phyloP scores from a whole-genome alignment of 1,139 yeast species.

The Nadsonia commutata region DNA sequence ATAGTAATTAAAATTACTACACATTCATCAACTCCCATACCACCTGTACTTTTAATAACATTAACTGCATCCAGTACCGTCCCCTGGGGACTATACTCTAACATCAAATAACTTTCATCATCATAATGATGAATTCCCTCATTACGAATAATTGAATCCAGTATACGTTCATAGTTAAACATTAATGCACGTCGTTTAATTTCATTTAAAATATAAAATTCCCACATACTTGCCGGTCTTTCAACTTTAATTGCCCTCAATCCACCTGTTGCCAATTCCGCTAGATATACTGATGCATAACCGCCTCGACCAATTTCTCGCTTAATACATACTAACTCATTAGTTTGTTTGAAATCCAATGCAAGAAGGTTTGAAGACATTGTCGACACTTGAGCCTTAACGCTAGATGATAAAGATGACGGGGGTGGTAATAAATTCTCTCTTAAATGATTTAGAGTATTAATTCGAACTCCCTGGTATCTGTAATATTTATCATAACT shows the following conservation, averaged over 20 bases:
- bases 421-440: too few relatives aligned
- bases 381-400: neutral
- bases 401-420: neutral
- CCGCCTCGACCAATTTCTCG: constrained; percentile 68
- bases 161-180: constrained; percentile 16
- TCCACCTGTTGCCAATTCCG: constrained; percentile 39
- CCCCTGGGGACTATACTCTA: constrained; percentile 62
- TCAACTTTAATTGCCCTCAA: constrained; percentile 62
- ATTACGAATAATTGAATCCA: constrained; percentile 35
- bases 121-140: constrained; percentile 40
- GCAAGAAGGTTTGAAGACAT: constrained; percentile 3
- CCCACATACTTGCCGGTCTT: constrained; percentile 65
- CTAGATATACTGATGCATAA: constrained; percentile 61
- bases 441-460: constrained; percentile 10
- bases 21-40: constrained; percentile 38
- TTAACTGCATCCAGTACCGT: constrained; percentile 65
- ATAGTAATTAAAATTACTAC: constrained; percentile 49
- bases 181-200: constrained; percentile 31
- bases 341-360: constrained; percentile 11
- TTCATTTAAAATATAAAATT: constrained; percentile 54
- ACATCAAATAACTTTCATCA: constrained; percentile 62
- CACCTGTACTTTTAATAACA: constrained; percentile 14
- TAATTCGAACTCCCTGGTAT: constrained; percentile 20
- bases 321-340: constrained; percentile 32
- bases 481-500: constrained; percentile 23